Evolutionary conservation across 2,329 filamentous ascomycete species (phyloP).

Genomic region (Xylariaceae sp.): DNA sequence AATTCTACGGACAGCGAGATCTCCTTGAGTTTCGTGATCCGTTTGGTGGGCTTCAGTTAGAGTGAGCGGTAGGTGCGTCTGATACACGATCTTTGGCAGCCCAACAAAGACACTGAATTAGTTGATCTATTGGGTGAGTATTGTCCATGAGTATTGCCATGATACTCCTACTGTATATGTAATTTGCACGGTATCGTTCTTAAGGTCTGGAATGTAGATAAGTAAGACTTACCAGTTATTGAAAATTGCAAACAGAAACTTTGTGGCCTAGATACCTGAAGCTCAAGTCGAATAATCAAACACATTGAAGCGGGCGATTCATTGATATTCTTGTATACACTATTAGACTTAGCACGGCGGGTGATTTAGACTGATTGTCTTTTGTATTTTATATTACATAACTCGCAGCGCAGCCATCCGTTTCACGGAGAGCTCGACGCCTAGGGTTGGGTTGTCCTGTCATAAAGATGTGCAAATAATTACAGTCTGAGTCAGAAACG

Average conservation of each 20-base stretch:
- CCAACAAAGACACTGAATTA: neutral
- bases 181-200: neutral
- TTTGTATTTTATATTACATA: neutral
- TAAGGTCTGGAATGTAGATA: slow-evolving; percentile 17
- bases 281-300: too few relatives aligned
- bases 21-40: slow-evolving; percentile 76
- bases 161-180: neutral
- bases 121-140: slow-evolving; percentile 18
- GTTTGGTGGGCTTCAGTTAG: slow-evolving; percentile 47
- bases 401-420: neutral
- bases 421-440: neutral
- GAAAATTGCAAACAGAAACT: too few relatives aligned
- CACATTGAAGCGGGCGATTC: too few relatives aligned
- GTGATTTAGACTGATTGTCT: too few relatives aligned
- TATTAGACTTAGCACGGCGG: too few relatives aligned
- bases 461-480: too few relatives aligned
- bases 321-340: too few relatives aligned
- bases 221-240: too few relatives aligned
- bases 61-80: slow-evolving; percentile 8
- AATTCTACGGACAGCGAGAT: slow-evolving; percentile 89
- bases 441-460: too few relatives aligned
- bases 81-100: neutral
- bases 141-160: neutral
- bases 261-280: too few relatives aligned
- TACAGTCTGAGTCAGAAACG: too few relatives aligned